Percentiles rank a stretch among this genome's conserved stretches.
These are phyloP conservation scores for Hanseniaspora osmophila DNA, from an alignment of 805 yeast species.

Conservation along the genomic window DNA sequence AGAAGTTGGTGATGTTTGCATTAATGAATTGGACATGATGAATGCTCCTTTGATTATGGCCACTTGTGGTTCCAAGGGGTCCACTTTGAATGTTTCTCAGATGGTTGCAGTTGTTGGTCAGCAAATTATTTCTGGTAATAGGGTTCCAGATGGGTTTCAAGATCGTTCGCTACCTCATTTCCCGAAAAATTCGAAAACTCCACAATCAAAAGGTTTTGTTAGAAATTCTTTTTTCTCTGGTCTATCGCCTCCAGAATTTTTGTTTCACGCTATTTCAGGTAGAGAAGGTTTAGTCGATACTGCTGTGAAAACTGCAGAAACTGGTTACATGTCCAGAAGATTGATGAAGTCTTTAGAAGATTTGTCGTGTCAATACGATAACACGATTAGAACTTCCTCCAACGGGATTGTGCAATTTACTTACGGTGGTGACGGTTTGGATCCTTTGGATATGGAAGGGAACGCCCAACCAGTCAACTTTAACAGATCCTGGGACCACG, in stretches of 20 bases:
- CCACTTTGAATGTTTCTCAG: slow-evolving; percentile 93
- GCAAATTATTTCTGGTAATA: slow-evolving; percentile 94
- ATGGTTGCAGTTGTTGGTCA: slow-evolving; percentile 99
- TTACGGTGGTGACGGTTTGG: slow-evolving; percentile 97
- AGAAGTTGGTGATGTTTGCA: slow-evolving; percentile 97
- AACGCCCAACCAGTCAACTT: slow-evolving; percentile 94
- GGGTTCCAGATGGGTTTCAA: slow-evolving; percentile 99
- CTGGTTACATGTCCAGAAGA: slow-evolving; percentile 97
- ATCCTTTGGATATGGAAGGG: slow-evolving; percentile 98
- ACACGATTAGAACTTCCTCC: slow-evolving; percentile 86
- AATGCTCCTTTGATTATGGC: slow-evolving; percentile 98
- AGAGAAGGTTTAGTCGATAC: slow-evolving; percentile 99
- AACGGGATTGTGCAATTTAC: slow-evolving; percentile 95
- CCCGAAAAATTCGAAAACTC: slow-evolving; percentile 88
- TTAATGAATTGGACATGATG: slow-evolving; percentile 71
- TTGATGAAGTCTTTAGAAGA: slow-evolving; percentile 96
- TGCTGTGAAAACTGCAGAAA: slow-evolving; percentile 97
- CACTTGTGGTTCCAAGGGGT: slow-evolving; percentile 97
- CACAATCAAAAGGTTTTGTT: slow-evolving; percentile 95
- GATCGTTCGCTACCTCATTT: slow-evolving; percentile 96
- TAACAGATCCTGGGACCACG: slow-evolving; percentile 87
- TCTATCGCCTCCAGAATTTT: slow-evolving; percentile 86
- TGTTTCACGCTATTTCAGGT: slow-evolving; percentile 98
- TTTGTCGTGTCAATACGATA: slow-evolving; percentile 82
- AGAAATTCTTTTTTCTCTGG: slow-evolving; percentile 92